Base-by-base conservation (phyloP, 2,329 filamentous ascomycete species). In the Cordyceps farinosa region DNA sequence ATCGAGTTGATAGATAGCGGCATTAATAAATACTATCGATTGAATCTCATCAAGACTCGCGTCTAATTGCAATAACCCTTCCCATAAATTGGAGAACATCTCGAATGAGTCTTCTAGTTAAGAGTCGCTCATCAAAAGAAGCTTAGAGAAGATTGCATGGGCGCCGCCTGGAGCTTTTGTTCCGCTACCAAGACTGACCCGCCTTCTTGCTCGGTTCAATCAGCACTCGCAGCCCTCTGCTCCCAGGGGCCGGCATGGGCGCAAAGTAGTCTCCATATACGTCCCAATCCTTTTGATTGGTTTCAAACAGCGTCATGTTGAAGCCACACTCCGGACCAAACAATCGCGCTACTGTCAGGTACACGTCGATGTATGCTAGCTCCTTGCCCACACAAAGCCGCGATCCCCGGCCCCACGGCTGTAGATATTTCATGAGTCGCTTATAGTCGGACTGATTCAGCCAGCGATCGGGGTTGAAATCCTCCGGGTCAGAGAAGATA, bases 321-420 rank as follows among this genome's bases (percentile, higher is more conserved):
- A 59, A 59, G 22, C 45, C 27, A 4, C 45, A 51, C 9, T 50
- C 22, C 3, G 56, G 44, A 6, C 32, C 55, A 38, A 58, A 58
- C 2, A 58, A 10, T 5, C 32, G 55, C 11, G 42, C 5, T 10
- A 47, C 30, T 10, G 55, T 58, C n/a, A 58, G n/a, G 30, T 58
- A 48, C 7, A 58, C 11, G 15, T 59, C 56, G 3, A 22, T 51
- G 15, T 40, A 50, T 30, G 56, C 56, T 5, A 59, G 27, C 27
- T 50, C 56, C 15, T 50, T 22, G 45, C 56, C 56, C 5, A 59
- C 13, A 22, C 45, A 51, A 4, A 59, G 17, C 5, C 56, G 34
- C 5, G 56, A 50, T 5, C 45, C 56, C 17, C 45, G 45, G 8
- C 45, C 55, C 56, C 56, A 59, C 15, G 56, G 56, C 34, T 59